These are phyloP conservation scores for Annulohypoxylon moriforme DNA, from an alignment of 495 filamentous ascomycete genomes.

Conservation along the genomic window DNA sequence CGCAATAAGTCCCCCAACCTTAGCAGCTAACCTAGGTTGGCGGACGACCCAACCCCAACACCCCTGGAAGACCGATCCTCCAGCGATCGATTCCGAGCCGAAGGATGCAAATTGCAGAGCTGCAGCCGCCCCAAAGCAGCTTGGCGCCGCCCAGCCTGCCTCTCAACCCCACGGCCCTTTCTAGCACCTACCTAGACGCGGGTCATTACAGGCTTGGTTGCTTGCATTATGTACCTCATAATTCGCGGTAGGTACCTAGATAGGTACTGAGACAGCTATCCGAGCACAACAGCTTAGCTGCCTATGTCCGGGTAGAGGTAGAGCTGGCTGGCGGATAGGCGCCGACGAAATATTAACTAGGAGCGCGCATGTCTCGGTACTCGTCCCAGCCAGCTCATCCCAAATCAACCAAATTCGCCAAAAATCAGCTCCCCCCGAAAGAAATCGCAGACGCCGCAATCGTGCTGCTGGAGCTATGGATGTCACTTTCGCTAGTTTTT, in stretches of 20 bases:
- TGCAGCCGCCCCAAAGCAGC: conserved; percentile 16
- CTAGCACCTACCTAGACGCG: not conserved
- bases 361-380: not conserved
- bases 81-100: conserved; percentile 26
- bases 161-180: conserved; percentile 27
- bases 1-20: not conserved
- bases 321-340: not conserved
- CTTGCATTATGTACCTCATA: conserved; percentile 8
- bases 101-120: conserved; percentile 32
- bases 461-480: conserved; percentile 32
- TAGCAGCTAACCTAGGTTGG: too few relatives aligned
- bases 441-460: conserved; percentile 22
- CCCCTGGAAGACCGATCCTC: conserved; percentile 4
- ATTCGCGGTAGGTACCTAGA: not conserved
- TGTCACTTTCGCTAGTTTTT: not conserved
- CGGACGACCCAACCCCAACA: too few relatives aligned
- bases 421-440: too few relatives aligned
- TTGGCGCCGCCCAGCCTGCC: conserved; percentile 28
- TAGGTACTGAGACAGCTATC: conserved; percentile 4
- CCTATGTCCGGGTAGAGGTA: not conserved
- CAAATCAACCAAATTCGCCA: not conserved
- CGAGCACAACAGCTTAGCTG: not conserved
- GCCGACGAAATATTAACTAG: not conserved
- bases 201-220: too few relatives aligned
- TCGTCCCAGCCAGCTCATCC: too few relatives aligned